phyloP scores from a whole-genome alignment of 208 protist genomes.

The Acanthamoeba healyi region DNA sequence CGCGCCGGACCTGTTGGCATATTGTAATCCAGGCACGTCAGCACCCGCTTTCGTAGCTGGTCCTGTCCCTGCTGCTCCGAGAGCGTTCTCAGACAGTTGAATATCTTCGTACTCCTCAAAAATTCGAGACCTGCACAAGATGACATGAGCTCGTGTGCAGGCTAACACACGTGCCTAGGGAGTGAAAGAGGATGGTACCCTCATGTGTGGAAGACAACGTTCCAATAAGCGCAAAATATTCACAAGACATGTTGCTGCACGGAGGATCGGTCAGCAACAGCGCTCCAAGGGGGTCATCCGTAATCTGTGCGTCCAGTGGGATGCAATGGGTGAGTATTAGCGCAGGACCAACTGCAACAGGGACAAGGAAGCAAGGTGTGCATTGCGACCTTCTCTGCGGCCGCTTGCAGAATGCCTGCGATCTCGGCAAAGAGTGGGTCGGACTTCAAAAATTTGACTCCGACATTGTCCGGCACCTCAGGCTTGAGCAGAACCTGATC shows the following conservation, averaged over 20 bases:
- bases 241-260: constrained; percentile 80
- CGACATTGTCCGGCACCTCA: constrained; percentile 26
- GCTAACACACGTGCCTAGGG: not conserved
- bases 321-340: constrained; percentile 62
- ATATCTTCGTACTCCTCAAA: constrained; percentile 44
- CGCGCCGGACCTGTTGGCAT: constrained; percentile 32
- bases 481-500: constrained; percentile 48
- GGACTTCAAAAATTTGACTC: constrained; percentile 48
- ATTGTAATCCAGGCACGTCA: constrained; percentile 66
- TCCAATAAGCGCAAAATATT: constrained; percentile 85
- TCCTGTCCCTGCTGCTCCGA: constrained; percentile 54
- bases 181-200: not conserved
- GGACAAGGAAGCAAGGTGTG: not conserved
- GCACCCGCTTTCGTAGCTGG: constrained; percentile 46
- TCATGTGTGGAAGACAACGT: constrained; percentile 67
- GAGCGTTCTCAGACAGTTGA: constrained; percentile 40
- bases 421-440: constrained; percentile 55
- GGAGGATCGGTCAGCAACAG: not conserved
- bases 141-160: not conserved
- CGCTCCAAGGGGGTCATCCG: constrained; percentile 27
- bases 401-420: constrained; percentile 53
- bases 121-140: constrained; percentile 50
- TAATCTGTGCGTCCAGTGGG: constrained; percentile 52
- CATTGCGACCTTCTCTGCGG: constrained; percentile 44
- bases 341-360: not conserved